A percentile compares a stretch with the other conserved stretches of the same genome.
These are phyloP conservation scores for Gossypium rotundifolium DNA, from an alignment of 345 rosid genomes.

Conservation along the genomic window DNA sequence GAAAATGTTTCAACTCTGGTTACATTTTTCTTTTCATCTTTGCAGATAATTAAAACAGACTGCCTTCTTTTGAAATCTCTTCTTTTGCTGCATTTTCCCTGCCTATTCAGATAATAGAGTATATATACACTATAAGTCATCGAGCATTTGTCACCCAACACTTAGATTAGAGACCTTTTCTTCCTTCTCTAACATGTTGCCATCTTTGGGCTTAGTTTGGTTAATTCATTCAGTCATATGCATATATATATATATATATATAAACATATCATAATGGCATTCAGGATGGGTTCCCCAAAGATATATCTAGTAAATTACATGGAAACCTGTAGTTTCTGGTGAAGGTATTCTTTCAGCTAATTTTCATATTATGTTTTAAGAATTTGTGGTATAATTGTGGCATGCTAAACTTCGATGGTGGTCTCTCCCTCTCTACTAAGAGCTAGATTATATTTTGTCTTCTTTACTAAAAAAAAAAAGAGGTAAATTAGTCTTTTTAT, in stretches of 20 bases:
- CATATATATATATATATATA: no score
- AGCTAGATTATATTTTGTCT: no score
- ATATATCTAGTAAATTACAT: not conserved
- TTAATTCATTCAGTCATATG: no score
- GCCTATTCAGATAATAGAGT: not conserved
- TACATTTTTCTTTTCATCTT: not conserved
- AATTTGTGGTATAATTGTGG: no score
- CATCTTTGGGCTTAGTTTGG: no score
- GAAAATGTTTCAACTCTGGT: not conserved
- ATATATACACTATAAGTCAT: not conserved
- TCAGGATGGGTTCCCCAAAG: not conserved
- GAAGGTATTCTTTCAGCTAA: no score
- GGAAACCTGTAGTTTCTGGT: not conserved
- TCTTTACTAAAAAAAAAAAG: no score
- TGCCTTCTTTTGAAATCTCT: not conserved
- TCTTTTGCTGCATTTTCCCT: not conserved
- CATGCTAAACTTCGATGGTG: no score
- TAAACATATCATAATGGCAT: not conserved
- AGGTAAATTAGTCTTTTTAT: no score
- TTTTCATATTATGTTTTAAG: no score
- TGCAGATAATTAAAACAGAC: not conserved
- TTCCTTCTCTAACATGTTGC: not conserved
- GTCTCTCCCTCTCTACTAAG: no score
- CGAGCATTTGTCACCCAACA: not conserved
- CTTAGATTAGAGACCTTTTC: not conserved